Percentiles rank a stretch among this genome's conserved stretches.
These are phyloP conservation scores for Aspergillus asperescens DNA, from an alignment of 495 filamentous ascomycete species.

Conservation along the genomic window DNA sequence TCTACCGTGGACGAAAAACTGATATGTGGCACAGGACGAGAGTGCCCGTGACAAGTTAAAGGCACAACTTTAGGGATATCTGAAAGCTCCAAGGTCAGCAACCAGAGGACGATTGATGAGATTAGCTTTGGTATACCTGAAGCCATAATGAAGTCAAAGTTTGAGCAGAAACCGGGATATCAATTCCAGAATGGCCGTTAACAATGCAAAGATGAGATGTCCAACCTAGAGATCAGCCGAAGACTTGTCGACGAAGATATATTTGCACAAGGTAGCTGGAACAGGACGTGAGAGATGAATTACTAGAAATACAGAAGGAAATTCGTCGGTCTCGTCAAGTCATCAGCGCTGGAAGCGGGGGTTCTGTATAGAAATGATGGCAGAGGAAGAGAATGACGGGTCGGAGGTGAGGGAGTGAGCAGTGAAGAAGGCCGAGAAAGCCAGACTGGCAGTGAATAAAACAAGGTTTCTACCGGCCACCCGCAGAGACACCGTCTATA, in stretches of 20 bases:
- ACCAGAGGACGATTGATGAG: not conserved
- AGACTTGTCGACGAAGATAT: constrained; percentile 7
- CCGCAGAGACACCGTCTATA: constrained; percentile 11
- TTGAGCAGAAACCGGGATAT: constrained; percentile 5
- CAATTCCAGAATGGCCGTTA: constrained; percentile 19
- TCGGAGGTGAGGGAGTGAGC: not conserved
- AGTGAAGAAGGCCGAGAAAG: not conserved
- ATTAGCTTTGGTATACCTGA: constrained; percentile 12
- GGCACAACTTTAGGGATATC: constrained; percentile 74
- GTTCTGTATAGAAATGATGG: constrained; percentile 17
- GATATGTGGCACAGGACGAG: constrained; percentile 89
- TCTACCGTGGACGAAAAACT: constrained; percentile 86
- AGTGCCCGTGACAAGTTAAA: constrained; percentile 95
- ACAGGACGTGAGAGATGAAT: constrained; percentile 16
- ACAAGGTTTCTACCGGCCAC: not conserved
- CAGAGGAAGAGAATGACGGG: constrained; percentile 6
- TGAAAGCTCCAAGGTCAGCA: constrained; percentile 20
- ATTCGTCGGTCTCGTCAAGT: constrained; percentile 47
- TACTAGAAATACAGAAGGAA: constrained; percentile 37
- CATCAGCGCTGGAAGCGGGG: constrained; percentile 29
- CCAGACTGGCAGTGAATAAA: not conserved
- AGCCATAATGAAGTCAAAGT: constrained; percentile 21
- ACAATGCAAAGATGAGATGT: constrained; percentile 2
- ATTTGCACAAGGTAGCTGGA: constrained; percentile 11
- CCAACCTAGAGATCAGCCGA: constrained; percentile 9